Evolutionary conservation across 768 basidiomycete species (phyloP).

Genomic region (Suillus clintonianus): DNA sequence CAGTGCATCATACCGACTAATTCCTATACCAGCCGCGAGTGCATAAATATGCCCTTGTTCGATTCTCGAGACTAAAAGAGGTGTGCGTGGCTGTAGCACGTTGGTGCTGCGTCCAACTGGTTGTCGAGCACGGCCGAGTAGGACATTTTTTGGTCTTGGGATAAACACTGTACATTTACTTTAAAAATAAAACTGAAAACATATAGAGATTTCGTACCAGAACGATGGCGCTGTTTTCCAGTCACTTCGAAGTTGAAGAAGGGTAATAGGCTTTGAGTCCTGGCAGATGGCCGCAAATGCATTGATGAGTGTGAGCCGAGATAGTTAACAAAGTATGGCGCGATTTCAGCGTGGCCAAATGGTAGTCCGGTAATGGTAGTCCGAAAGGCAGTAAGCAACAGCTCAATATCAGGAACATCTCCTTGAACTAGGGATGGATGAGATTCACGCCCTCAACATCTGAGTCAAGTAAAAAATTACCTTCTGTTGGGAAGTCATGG

Average conservation of each 20-base stretch:
- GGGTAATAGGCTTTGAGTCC: background rate
- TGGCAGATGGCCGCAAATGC: background rate
- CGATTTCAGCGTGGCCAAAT: background rate
- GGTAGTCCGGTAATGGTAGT: background rate
- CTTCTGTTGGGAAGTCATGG: background rate
- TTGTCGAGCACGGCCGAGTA: background rate
- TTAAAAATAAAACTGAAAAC: background rate
- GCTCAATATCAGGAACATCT: background rate
- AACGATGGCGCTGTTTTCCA: background rate
- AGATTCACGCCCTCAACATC: background rate
- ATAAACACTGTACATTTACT: background rate
- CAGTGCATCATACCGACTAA: no score
- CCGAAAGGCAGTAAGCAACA: background rate
- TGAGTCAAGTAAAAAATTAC: background rate
- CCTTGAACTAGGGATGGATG: background rate
- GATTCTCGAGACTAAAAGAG: no score
- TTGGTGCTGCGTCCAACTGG: no score
- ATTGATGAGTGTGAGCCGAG: background rate
- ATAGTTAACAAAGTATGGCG: background rate
- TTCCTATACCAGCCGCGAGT: no score
- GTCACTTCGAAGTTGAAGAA: background rate
- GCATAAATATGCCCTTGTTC: no score
- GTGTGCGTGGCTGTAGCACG: no score
- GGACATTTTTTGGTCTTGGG: background rate
- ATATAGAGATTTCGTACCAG: background rate